These are phyloP conservation scores for Murraya koenigii DNA, from an alignment of 345 rosid species.

Conservation along the genomic window DNA sequence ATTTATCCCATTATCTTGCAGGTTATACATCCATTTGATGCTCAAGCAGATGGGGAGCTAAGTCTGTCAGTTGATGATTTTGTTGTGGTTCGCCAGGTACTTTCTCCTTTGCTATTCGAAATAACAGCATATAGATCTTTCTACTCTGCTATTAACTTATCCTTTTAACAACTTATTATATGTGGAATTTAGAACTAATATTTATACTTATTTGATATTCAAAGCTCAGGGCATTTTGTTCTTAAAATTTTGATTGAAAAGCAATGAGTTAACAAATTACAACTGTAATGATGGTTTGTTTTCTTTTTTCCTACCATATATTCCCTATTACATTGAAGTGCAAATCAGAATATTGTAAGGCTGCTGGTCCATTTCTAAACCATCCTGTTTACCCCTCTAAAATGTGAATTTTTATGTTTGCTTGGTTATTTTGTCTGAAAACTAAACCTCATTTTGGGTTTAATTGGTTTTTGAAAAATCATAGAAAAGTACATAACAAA, in stretches of 20 bases:
- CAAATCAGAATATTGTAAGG: too few species aligned
- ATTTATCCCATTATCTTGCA: slow-evolving; percentile 14
- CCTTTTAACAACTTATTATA: background rate
- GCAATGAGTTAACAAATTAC: too few species aligned
- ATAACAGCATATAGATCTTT: background rate
- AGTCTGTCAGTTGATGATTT: slow-evolving; percentile 72
- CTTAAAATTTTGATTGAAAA: too few species aligned
- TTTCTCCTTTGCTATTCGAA: background rate
- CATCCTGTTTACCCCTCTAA: background rate
- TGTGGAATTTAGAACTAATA: background rate
- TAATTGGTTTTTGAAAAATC: background rate
- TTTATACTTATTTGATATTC: background rate
- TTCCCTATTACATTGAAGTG: too few species aligned
- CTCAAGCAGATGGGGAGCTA: slow-evolving; percentile 83
- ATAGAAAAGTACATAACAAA: background rate
- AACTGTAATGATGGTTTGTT: too few species aligned
- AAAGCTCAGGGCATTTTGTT: background rate
- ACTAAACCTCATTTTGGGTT: background rate
- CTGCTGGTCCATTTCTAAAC: background rate
- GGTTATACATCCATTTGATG: slow-evolving; percentile 93
- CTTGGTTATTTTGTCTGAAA: background rate
- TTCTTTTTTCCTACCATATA: too few species aligned
- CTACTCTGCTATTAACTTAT: background rate
- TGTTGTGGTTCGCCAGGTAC: slow-evolving; percentile 85
- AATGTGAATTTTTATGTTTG: background rate